Evolutionary conservation across 306 rosid genomes (phyloP).

Genomic region (Chamaecrista fasciculata): DNA sequence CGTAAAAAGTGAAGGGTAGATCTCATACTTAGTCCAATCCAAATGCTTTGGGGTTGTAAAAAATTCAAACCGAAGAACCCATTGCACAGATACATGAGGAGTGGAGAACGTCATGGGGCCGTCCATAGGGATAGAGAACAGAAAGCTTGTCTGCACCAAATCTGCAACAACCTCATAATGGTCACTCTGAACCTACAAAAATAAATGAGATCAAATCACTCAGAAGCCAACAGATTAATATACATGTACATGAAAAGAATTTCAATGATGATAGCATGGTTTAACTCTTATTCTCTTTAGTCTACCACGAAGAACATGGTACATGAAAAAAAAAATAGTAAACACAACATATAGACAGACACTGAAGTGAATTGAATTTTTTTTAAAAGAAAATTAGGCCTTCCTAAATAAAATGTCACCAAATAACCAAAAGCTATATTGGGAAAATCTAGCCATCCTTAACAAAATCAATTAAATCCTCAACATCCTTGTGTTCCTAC

Average conservation of each 20-base stretch:
- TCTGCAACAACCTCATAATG: conserved; percentile 96
- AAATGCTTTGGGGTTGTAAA: conserved; percentile 83
- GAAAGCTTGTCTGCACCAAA: conserved; percentile 91
- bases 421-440: not conserved
- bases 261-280: conserved; percentile 8
- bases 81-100: conserved; percentile 84
- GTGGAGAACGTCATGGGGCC: conserved; percentile 99
- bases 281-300: conserved; percentile 1
- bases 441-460: not conserved
- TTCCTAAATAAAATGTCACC: conserved; percentile 13
- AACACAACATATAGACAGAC: not conserved
- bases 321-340: not conserved
- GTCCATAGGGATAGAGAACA: conserved; percentile 96
- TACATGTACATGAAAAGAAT: conserved; percentile 8
- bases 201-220: conserved; percentile 19
- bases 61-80: conserved; percentile 98
- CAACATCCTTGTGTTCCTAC: too few species aligned
- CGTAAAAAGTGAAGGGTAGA: not conserved
- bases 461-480: not conserved
- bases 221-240: conserved; percentile 21
- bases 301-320: not conserved
- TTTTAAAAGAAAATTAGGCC: not conserved
- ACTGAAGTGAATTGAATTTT: too few species aligned
- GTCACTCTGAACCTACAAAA: conserved; percentile 88
- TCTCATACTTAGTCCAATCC: conserved; percentile 77